Base-by-base conservation (phyloP, 129 eudicot species). In the Saussurea involucrata region DNA sequence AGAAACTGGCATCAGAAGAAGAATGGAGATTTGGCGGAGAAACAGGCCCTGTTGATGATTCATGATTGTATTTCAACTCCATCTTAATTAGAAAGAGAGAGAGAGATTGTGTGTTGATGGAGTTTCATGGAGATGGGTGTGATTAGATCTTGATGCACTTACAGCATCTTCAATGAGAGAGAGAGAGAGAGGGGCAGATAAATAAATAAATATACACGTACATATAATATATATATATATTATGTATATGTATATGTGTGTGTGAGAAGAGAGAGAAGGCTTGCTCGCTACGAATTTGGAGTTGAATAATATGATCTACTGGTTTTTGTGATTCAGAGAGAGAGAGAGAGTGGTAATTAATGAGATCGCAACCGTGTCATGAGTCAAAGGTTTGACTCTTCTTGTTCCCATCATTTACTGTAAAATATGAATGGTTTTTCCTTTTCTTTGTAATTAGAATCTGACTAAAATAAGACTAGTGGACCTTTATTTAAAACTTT, bases 1-100 rank as follows among this genome's bases (percentile, higher is more conserved):
- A 95, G 63, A 92, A 92, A 66, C 87, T 72, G 20, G 86, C 24
- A 60, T 87, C 89, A 15, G 95, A 66, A 2, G 86, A 57, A 2
- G 87, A 57, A 69, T 81, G 83, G 6, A 55, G 13, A 72, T 63
- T 8, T 83, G 87, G 40, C 79, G 68, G 10, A 21, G 63, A 34
- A 69, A 10, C 33, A 69, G 66, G 11, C 74, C 58, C 20, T 74
- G 79, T 70, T 74, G 84, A 20, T 71, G 86, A 72, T 29, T 24
- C 72, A 33, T 78, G 57, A 82, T 85, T 82, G 85, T 85, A 37
- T 13, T 40, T 18, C 10, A 25, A 17, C 27, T 24, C 34, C 78
- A 75, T 71, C 8, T 29, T 20, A 46, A 4, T 29, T 20, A 46
- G 60, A 80, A 25, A 49, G 74, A 13, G 27, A 20, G 15, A 24